Evolutionary conservation across 179 eudicot genomes (phyloP), one percentile per base, ranked within the genome.

Genomic region (Carnegiea gigantea): DNA sequence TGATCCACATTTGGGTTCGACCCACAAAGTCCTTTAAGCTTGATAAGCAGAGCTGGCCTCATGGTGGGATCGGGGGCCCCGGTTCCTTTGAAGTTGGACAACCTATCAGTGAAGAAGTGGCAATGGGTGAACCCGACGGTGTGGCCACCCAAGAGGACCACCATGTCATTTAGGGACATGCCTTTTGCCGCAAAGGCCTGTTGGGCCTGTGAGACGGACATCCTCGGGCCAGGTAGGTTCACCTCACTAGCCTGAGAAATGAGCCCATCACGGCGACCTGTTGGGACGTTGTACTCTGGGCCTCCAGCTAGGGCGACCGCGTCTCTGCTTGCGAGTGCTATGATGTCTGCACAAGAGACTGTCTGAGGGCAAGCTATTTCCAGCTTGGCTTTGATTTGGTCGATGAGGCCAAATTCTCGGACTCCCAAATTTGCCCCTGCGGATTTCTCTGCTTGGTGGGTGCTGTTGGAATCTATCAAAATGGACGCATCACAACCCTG

Each of bases 401-500:
- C 93, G 12, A 92, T 89, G 17, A 92, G 83, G 51, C 79, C 80
- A 33, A 43, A 88, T 23, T 86, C 95, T 77, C 95, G 85, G 14
- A 92, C 89, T 0, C 88, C 79, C 17, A 21, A 71, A 84, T 90
- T 92, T 1, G 95, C 87, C 2, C 82, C 86, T 0, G 90, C 87
- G 12, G 78, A 82, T 84, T 90, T 89, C 71, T 92, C 95, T 0
- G 92, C 82, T 30, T 86, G 75, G n/a, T 83, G 78, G 21, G 71
- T 53, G 11, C 2, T 59, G 0, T 89, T 90, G 23, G 92, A 86
- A 81, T 92, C 91, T 18, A 89, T 82, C 12, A 92, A 85, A 21
- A 91, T 82, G 9, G 93, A 91, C 60, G 90, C 95, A 70, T 91
- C 95, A 77, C 95, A 91, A 26, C 95, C 93, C 93, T 91, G 40